Evolutionary conservation across 192 early-diverging fungal species (phyloP), one percentile per base, ranked within the genome.

Genomic region (Rhizophlyctis rosea): DNA sequence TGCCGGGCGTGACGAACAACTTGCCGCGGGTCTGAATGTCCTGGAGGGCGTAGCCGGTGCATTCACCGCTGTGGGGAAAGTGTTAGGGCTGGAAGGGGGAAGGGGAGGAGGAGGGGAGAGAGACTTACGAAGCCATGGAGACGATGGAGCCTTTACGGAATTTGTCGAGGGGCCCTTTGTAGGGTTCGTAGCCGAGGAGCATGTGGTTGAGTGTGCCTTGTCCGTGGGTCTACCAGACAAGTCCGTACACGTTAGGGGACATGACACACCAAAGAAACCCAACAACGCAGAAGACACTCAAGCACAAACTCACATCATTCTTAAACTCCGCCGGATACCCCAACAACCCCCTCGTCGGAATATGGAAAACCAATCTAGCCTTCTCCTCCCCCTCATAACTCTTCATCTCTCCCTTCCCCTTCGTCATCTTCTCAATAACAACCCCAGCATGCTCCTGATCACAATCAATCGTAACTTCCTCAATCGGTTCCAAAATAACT

Each of bases 261-360:
- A 58, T 50, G 1, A 1, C 14, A 54, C 1, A 14, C 1, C 29
- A 25, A 54, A 1, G 27, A 21, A 25, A 54, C 21, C 21, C 21
- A 54, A 0, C n/a, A 53, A 23, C 28, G 24, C 13, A 13, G 14
- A 21, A 18, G 14, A 47, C 59, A 34, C 58, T 23, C 34, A 39
- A 4, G 30, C 30, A 9, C n/a, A 16, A 48, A 62, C 63, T 67
- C 48, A 73, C 70, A 65, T 91, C 89, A 76, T 90, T 90, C 75
- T 91, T 91, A 71, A 93, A 93, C 74, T 93, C 91, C 36, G 91
- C 86, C 50, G 89, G 79, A 54, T 90, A 93, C 29, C 91, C 91
- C 0, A 93, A 71, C 62, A 93, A 73, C 13, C 91, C 91, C 34
- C 91, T 82, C 1, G 91, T 91, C 0, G 91, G 91, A 57, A 90